Conservation (phyloP, 2,329 filamentous ascomycete genomes). For the Exophiala spinifera region DNA sequence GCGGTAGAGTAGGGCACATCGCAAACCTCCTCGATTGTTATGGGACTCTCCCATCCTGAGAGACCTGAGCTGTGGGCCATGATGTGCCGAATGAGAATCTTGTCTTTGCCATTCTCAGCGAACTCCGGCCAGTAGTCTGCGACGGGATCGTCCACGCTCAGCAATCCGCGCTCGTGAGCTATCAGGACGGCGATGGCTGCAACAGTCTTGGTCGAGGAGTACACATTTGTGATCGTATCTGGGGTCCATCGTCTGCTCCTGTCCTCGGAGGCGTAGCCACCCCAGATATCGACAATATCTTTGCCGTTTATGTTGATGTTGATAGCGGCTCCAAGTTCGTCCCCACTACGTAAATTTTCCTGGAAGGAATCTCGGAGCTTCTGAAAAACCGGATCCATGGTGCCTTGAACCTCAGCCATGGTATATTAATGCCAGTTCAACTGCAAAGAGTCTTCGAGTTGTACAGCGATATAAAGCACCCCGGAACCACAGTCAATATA, state of each 20-base stretch:
- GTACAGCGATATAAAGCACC: too few relatives aligned
- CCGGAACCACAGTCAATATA: too few relatives aligned
- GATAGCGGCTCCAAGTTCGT: slow-evolving; percentile 47
- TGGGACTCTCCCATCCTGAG: slow-evolving; percentile 34
- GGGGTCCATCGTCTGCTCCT: slow-evolving; percentile 25
- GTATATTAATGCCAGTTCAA: too few relatives aligned
- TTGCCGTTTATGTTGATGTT: slow-evolving; percentile 41
- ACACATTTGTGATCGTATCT: slow-evolving; percentile 27
- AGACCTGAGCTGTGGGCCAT: slow-evolving; percentile 18
- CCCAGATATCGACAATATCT: slow-evolving; percentile 47
- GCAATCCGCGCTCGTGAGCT: slow-evolving; percentile 31
- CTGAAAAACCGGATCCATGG: too few relatives aligned
- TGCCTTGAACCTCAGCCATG: too few relatives aligned
- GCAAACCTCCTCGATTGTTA: slow-evolving; percentile 35
- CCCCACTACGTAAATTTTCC: slow-evolving; percentile 32
- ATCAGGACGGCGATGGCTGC: slow-evolving; percentile 30
- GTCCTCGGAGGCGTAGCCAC: slow-evolving; percentile 36
- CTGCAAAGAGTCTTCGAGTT: too few relatives aligned
- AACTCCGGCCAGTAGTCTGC: slow-evolving; percentile 37
- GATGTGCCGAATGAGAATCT: slow-evolving; percentile 30
- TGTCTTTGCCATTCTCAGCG: slow-evolving; percentile 33
- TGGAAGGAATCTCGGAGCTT: too few relatives aligned
- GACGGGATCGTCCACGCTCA: slow-evolving; percentile 31
- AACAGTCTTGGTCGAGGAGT: slow-evolving; percentile 32
- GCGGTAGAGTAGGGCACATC: slow-evolving; percentile 33